A percentile compares a stretch with the other conserved stretches of the same genome.
phyloP scores from a whole-genome alignment of 208 protist genomes.

The Wallacemonas collosoma region DNA sequence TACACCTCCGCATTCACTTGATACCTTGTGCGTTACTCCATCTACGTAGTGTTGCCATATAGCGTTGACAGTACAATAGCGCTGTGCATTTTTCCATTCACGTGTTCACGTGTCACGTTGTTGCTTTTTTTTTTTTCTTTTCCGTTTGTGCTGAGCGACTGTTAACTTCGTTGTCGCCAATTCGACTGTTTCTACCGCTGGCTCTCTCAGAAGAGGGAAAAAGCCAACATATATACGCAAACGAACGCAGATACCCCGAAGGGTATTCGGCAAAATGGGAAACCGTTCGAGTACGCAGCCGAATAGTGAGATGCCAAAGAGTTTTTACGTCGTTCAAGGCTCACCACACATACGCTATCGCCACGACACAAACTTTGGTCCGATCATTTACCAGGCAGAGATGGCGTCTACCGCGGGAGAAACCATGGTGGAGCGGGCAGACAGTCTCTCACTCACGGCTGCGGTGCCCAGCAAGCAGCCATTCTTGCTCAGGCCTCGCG shows the following conservation, averaged over 20 bases:
- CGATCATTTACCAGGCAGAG: constrained; percentile 64
- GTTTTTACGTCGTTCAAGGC: constrained; percentile 69
- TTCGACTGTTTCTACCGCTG: too few species aligned
- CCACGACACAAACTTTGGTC: constrained; percentile 36
- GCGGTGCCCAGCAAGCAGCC: constrained; percentile 35
- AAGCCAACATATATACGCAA: neutral
- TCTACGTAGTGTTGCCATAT: too few species aligned
- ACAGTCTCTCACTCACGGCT: constrained; percentile 42
- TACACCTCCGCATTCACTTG: too few species aligned
- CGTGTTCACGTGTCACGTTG: too few species aligned
- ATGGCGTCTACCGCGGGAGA: constrained; percentile 48
- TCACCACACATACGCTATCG: constrained; percentile 55
- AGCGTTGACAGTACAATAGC: too few species aligned
- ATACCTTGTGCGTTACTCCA: too few species aligned
- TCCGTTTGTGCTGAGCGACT: too few species aligned
- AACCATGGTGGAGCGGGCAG: constrained; percentile 41
- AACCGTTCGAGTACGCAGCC: neutral
- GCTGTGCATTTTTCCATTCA: too few species aligned
- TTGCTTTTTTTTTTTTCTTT: too few species aligned
- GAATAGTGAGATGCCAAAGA: constrained; percentile 25
- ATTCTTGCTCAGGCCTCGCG: constrained; percentile 26
- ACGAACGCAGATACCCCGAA: neutral
- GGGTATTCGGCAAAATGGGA: neutral
- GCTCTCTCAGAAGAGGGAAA: too few species aligned
- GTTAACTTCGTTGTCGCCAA: too few species aligned